Conservation (phyloP, 139 green algal genomes). For the Haematococcus lacustris region DNA sequence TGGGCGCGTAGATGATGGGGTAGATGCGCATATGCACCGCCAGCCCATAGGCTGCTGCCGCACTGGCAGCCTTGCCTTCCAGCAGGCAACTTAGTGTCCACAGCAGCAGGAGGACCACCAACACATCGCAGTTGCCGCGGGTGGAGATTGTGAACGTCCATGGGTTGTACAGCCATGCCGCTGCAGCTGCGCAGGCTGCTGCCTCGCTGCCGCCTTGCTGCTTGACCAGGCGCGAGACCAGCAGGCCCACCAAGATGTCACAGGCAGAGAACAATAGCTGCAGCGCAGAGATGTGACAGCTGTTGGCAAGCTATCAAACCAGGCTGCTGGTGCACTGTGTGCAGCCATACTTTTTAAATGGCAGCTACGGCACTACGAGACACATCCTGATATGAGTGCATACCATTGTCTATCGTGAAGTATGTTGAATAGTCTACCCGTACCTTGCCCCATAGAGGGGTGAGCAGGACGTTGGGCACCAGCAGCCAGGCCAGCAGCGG, state of each 20-base stretch:
- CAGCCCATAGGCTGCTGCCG: constrained; percentile 57
- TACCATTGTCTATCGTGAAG: no score
- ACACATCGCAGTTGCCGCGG: constrained; percentile 76
- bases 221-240: constrained; percentile 39
- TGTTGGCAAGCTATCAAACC: neutral
- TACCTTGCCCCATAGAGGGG: constrained; percentile 75
- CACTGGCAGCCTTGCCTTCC: constrained; percentile 2
- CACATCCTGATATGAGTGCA: no score
- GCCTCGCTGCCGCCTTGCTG: neutral
- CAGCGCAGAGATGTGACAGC: constrained; percentile 3
- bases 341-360: no score
- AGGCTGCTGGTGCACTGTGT: no score
- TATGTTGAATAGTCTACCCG: no score
- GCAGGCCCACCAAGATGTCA: constrained; percentile 56
- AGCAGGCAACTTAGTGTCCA: constrained; percentile 46
- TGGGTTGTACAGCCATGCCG: constrained; percentile 90
- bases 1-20: constrained; percentile 81
- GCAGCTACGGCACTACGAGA: no score
- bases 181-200: constrained; percentile 13
- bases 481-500: constrained; percentile 81
- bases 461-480: constrained; percentile 72
- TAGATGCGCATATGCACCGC: constrained; percentile 88
- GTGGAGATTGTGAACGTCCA: constrained; percentile 89
- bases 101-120: constrained; percentile 73
- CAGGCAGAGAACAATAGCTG: constrained; percentile 10